Percentiles rank a stretch among this genome's conserved stretches.
These are phyloP conservation scores for Rubus parviflorus DNA, from an alignment of 306 rosid species.

Conservation along the genomic window DNA sequence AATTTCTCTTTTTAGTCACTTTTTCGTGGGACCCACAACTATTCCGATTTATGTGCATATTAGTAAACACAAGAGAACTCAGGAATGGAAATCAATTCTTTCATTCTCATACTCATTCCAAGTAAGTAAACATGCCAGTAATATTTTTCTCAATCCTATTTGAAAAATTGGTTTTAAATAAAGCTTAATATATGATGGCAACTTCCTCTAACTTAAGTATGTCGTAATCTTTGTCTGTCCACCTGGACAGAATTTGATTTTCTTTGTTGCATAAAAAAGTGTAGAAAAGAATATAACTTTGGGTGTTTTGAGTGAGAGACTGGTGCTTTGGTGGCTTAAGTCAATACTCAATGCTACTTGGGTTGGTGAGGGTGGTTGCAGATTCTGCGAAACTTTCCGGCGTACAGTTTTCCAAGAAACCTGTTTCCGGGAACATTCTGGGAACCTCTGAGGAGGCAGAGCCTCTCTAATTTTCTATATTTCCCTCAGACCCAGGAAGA, in stretches of 20 bases:
- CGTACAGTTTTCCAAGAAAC: slow-evolving; percentile 6
- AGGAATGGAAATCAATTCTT: no score
- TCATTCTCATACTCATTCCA: no score
- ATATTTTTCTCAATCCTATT: no score
- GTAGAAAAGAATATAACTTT: not conserved
- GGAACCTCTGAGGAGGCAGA: slow-evolving; percentile 3
- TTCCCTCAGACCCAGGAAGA: not conserved
- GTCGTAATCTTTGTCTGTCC: slow-evolving; percentile 25
- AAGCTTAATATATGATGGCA: not conserved
- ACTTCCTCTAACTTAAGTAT: slow-evolving; percentile 4
- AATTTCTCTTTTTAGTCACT: no score
- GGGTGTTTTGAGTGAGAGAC: not conserved
- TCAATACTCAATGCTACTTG: slow-evolving; percentile 2
- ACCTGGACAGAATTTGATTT: not conserved
- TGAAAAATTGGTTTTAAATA: no score
- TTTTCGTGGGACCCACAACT: no score
- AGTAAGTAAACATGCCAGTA: no score
- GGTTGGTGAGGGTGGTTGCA: slow-evolving; percentile 2
- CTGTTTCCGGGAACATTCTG: slow-evolving; percentile 42
- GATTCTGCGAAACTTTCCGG: slow-evolving; percentile 24
- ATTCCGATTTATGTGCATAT: no score
- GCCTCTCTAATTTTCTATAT: not conserved
- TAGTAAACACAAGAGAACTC: no score
- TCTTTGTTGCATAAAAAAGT: not conserved
- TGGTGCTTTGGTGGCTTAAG: not conserved